Evolutionary conservation across 2,329 filamentous ascomycete species (phyloP), one percentile per base, ranked within the genome.

Genomic region (Aspergillus sclerotialis): DNA sequence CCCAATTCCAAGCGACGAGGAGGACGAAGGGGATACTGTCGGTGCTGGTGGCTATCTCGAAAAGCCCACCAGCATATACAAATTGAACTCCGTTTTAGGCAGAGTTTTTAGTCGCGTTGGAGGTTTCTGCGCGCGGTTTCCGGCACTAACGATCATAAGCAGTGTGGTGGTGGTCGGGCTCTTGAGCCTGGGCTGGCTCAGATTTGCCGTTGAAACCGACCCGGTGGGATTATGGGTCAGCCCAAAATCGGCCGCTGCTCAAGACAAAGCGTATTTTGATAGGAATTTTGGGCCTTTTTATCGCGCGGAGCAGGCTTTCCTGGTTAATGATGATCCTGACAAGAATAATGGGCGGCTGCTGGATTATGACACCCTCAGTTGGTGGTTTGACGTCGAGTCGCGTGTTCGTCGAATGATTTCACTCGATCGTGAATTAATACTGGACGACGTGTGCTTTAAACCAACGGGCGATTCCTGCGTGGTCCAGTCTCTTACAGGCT

Each of bases 161-260:
- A 90, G 84, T 43, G 57, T 95, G n/a, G 35, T 92, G 2, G 53
- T 92, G 3, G 83, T 95, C 8, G 75, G 71, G 1, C 57, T 94
- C 4, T 69, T 98, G 42, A 95, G 89, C 54, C 64, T 90, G 23
- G 92, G 92, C 1, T 94, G 87, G 86, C 67, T 92, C 38, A 77
- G 78, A 28, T 98, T 98, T 52, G 74, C 84, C n/a, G 72, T 98
- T 23, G 92, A 96, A 60, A 84, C 73, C 14, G 84, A 96, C 42
- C 92, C 92, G 5, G 92, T 93, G 8, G 80, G 84, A 30, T 69
- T 98, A 7, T 98, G 92, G 92, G 92, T 98, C n/a, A 89, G 90
- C 50, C 92, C 92, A 6, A 83, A 84, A 7, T 96, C 92, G 4
- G 77, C 80, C 31, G 90, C 93, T 13, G 92, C 92, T 0, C 76